Evolutionary conservation across 257 asterid species (phyloP), one percentile per base, ranked within the genome.

Genomic region (Nicotiana tabacum): DNA sequence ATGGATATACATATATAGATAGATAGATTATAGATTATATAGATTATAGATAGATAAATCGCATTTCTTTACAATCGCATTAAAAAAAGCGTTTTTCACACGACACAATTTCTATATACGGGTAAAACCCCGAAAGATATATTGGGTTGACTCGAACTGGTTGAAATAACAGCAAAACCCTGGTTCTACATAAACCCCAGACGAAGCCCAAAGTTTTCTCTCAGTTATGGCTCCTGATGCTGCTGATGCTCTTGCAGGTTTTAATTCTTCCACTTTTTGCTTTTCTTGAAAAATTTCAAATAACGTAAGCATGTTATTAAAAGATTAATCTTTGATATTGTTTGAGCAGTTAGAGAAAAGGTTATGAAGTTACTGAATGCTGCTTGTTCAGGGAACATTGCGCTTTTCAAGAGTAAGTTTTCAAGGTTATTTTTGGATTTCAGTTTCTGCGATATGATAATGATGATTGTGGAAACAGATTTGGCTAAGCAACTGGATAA

Each of bases 161-260:
- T 51, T 13, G 5, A 51, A 51, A 11, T 51, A 51, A 29, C 58
- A 53, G 18, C 21, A 21, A 70, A 43, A 70, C 78, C 78, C 78
- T 39, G 39, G 57, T 39, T 39, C 56, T 21, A 29, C 24, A 56
- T 65, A 81, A 29, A 67, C 17, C 51, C 10, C 43, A 51, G 56
- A 55, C 17, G 24, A 43, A 46, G 37, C n/a, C 46, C 27, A 32
- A 43, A 53, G 12, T 55, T 24, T 13, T 51, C 80, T 43, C 55
- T 39, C 77, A 30, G 32, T 48, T 43, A 81, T 81, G 93, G 92
- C 91, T 83, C 85, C 91, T 56, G 93, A 93, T 88, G 97, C 97
- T 84, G 84, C 98, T 60, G 92, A 87, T 81, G 99, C 98, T 84
- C 97, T 93, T n/a, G 98, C 97, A 88, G 98, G 99, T 93, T 56